A percentile compares a stretch with the other conserved stretches of the same genome.
These are phyloP conservation scores for Ustilago sp. DNA, from an alignment of 1,284 basidiomycete species.

Conservation along the genomic window DNA sequence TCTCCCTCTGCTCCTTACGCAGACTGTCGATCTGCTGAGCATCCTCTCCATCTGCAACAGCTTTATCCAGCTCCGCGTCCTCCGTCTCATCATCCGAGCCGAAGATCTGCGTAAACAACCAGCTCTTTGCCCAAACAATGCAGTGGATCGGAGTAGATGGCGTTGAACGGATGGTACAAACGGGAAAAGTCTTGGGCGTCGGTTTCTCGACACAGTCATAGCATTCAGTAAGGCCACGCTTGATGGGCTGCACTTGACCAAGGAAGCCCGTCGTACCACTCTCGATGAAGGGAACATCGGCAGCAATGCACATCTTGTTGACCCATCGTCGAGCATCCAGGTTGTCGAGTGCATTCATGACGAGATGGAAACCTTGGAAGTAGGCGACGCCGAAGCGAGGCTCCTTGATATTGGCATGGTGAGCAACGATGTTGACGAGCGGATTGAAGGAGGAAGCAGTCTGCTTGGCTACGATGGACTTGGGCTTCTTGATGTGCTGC, in stretches of 20 bases:
- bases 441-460: slow-evolving; percentile 93
- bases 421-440: slow-evolving; percentile 84
- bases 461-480: slow-evolving; percentile 90
- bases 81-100: slow-evolving; percentile 52
- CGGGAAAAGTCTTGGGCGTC: slow-evolving; percentile 92
- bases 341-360: slow-evolving; percentile 96
- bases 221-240: slow-evolving; percentile 59
- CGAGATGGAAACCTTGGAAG: slow-evolving; percentile 90
- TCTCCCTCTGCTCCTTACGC: slow-evolving; percentile 87
- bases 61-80: slow-evolving; percentile 82
- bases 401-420: slow-evolving; percentile 96
- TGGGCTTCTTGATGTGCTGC: slow-evolving; percentile 96
- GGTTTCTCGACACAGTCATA: slow-evolving; percentile 75
- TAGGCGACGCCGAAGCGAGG: slow-evolving; percentile 88
- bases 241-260: slow-evolving; percentile 73
- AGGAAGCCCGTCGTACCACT: slow-evolving; percentile 96
- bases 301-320: slow-evolving; percentile 96
- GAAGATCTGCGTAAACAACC: slow-evolving; percentile 78
- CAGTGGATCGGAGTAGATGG: slow-evolving; percentile 98
- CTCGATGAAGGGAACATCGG: slow-evolving; percentile 89
- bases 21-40: slow-evolving; percentile 88
- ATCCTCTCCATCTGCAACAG: slow-evolving; percentile 88
- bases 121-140: slow-evolving; percentile 99
- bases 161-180: slow-evolving; percentile 97
- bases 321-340: slow-evolving; percentile 72